Evolutionary conservation across 345 rosid genomes (phyloP), one percentile per base, ranked within the genome.

Genomic region (Salix purpurea): DNA sequence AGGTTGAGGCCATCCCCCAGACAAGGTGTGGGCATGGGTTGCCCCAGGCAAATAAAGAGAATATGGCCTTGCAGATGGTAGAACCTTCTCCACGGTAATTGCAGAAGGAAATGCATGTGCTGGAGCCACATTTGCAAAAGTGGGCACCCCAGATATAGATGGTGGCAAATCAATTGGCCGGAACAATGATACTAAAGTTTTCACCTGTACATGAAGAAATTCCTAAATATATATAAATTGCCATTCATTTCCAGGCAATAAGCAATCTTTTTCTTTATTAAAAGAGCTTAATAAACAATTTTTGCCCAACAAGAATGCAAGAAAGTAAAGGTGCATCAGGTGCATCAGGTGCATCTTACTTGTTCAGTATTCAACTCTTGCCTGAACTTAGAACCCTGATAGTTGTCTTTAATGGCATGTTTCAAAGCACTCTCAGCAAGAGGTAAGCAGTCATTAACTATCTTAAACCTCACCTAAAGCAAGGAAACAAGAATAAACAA

Each of bases 371-470:
- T 81, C 77, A 84, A 76, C 65, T 84, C 83, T 71, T 81, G 84
- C 65, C 71, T 76, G 34, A 84, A 84, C 72, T 76, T 84, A 42
- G 74, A 78, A 76, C 83, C 76, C 8, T 58, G 65, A 71, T 78
- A 84, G 75, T 81, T 81, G 42, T 84, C 82, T 50, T 65, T 75
- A 24, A 84, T 84, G 28, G 83, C 78, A 65, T 62, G 77, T 76
- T 73, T 78, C 42, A 79, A 81, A 66, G 65, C 76, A 66, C 69
- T 76, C 83, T 84, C 84, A 36, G 76, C 76, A 62, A 84, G 75
- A 24, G 83, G 84, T 77, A 81, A 79, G 69, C 84, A 84, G 36
- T 81, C 87, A 72, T 61, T 81, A 69, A 69, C 76, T 56, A 84
- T 79, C 71, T 72, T 73, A 71, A 84, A 84, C 52, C 61, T 70